Conservation (phyloP, 1,284 basidiomycete genomes). For the Tausonia pullulans region DNA sequence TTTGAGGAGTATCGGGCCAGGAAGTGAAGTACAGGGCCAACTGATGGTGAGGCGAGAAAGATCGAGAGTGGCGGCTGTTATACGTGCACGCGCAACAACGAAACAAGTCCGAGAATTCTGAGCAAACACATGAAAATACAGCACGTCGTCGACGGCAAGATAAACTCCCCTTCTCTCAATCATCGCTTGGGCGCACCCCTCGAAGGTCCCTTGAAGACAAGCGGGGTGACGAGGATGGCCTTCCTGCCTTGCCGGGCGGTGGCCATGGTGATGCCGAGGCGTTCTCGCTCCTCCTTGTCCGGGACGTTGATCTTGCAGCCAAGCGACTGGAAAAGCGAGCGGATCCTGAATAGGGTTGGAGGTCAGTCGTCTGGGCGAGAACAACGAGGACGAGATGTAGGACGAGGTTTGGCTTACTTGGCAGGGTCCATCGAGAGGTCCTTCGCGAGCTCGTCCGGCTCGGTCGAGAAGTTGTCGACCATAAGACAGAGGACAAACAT, state of each 20-base stretch:
- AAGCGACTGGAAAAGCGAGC: conserved; percentile 37
- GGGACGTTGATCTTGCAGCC: conserved; percentile 59
- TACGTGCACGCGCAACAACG: too few species aligned
- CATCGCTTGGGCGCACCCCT: conserved; percentile 4
- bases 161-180: neutral
- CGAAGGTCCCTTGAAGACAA: conserved; percentile 45
- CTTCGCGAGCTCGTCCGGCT: conserved; percentile 52
- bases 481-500: conserved; percentile 68
- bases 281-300: conserved; percentile 50
- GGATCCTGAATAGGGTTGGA: conserved; percentile 23
- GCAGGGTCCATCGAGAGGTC: conserved; percentile 55
- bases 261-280: conserved; percentile 46
- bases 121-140: too few species aligned
- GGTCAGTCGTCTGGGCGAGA: conserved; percentile 36
- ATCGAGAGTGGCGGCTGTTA: too few species aligned
- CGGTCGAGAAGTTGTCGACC: conserved; percentile 61
- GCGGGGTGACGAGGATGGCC: conserved; percentile 59
- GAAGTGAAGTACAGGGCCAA: too few species aligned
- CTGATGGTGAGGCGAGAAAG: too few species aligned
- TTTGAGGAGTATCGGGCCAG: too few species aligned
- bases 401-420: conserved; percentile 43
- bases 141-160: too few species aligned
- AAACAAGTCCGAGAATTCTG: too few species aligned
- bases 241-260: conserved; percentile 51
- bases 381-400: neutral